A percentile compares a stretch with the other conserved stretches of the same genome.
Evolutionary conservation across 176 grass and related monocot species (phyloP).

Genomic region (Eleusine coracana): DNA sequence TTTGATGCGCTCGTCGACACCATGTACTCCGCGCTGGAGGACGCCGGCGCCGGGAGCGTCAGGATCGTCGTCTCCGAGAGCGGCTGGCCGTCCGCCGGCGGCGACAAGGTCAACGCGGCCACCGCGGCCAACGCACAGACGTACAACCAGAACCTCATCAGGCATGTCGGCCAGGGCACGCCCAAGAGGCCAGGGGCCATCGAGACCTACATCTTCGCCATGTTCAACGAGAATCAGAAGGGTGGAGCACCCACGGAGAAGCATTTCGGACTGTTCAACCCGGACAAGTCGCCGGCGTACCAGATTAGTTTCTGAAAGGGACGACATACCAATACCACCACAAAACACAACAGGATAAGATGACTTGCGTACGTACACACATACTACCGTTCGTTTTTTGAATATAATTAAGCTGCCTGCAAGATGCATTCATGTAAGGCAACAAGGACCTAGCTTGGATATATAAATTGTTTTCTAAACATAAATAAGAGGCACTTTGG

Average conservation of each 20-base stretch:
- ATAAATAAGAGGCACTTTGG: too few species aligned
- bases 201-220: conserved; percentile 67
- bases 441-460: too few species aligned
- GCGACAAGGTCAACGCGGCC: conserved; percentile 14
- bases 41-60: conserved; percentile 41
- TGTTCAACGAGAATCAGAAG: conserved; percentile 81
- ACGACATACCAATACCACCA: neutral
- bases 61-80: conserved; percentile 61
- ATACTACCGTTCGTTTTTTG: neutral
- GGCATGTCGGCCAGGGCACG: conserved; percentile 53
- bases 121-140: conserved; percentile 46
- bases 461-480: too few species aligned
- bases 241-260: neutral
- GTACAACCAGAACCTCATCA: conserved; percentile 73
- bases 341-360: too few species aligned
- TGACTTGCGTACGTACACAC: neutral
- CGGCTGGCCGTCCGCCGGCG: conserved; percentile 62
- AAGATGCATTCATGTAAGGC: too few species aligned
- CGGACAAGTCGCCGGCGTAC: conserved; percentile 51
- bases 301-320: conserved; percentile 37
- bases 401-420: neutral
- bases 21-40: conserved; percentile 53
- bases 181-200: conserved; percentile 41
- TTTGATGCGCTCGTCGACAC: conserved; percentile 65
- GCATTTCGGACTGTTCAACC: conserved; percentile 67